Conservation (phyloP, 306 rosid genomes). For the Macrotyloma uniflorum region DNA sequence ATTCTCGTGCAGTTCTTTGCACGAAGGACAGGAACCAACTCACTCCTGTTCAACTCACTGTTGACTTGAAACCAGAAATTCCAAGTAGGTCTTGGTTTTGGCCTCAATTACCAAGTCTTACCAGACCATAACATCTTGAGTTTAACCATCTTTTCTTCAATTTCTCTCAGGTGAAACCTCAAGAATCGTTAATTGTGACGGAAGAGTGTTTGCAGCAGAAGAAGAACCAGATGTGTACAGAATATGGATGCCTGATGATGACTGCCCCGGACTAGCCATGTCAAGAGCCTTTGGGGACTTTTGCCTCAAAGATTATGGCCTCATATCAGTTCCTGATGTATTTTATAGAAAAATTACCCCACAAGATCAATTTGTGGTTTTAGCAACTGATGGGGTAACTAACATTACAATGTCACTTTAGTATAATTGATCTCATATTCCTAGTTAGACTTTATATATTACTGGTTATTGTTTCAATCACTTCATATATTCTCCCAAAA, state of each 20-base stretch:
- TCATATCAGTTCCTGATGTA: slow-evolving; percentile 74
- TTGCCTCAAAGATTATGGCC: slow-evolving; percentile 91
- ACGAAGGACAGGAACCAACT: slow-evolving; percentile 65
- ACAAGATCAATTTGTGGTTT: slow-evolving; percentile 74
- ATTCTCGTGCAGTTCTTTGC: slow-evolving; percentile 91
- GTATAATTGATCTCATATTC: neutral
- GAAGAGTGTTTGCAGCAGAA: slow-evolving; percentile 71
- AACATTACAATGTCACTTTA: neutral
- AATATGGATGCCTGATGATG: slow-evolving; percentile 95
- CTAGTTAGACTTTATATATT: neutral
- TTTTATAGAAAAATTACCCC: slow-evolving; percentile 60
- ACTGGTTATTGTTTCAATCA: neutral
- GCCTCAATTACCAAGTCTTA: neutral
- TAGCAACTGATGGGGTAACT: slow-evolving; percentile 94
- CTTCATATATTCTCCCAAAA: slow-evolving; percentile 6
- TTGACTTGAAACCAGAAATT: slow-evolving; percentile 82
- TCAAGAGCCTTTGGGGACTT: slow-evolving; percentile 95
- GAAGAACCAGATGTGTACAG: slow-evolving; percentile 83
- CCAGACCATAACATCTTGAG: neutral
- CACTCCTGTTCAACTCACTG: slow-evolving; percentile 77
- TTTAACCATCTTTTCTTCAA: neutral
- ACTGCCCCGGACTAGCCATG: slow-evolving; percentile 97
- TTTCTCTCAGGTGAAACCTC: slow-evolving; percentile 76
- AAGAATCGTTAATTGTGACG: slow-evolving; percentile 67
- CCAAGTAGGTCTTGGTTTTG: slow-evolving; percentile 58